phyloP scores from a whole-genome alignment of 495 filamentous ascomycete genomes.

The Chaetomium tenue region DNA sequence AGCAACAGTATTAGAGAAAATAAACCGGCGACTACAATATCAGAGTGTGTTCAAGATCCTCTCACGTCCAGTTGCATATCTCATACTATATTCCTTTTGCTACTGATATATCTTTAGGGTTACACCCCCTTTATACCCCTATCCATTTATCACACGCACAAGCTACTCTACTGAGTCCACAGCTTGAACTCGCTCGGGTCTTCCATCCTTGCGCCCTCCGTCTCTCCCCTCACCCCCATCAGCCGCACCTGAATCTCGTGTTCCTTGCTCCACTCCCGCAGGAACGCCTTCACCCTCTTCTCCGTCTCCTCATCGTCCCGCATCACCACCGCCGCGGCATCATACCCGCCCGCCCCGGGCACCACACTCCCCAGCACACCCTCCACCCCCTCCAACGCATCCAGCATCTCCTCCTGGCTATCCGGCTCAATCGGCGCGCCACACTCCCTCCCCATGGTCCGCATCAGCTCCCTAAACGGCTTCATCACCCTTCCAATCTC shows the following conservation, averaged over 20 bases:
- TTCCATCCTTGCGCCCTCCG: conserved; percentile 77
- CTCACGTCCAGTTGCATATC: too few relatives aligned
- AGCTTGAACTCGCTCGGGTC: conserved; percentile 57
- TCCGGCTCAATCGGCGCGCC: conserved; percentile 88
- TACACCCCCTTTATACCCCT: not conserved
- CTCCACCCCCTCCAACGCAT: conserved; percentile 65
- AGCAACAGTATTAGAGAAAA: not conserved
- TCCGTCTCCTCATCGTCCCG: conserved; percentile 69
- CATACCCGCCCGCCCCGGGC: conserved; percentile 90
- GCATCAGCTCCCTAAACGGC: conserved; percentile 54
- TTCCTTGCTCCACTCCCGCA: conserved; percentile 63
- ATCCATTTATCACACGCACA: not conserved
- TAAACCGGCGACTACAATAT: not conserved
- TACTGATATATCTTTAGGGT: too few relatives aligned
- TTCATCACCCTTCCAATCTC: conserved; percentile 41
- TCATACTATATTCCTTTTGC: too few relatives aligned
- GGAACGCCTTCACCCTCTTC: conserved; percentile 57
- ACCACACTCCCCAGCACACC: conserved; percentile 91
- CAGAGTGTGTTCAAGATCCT: not conserved
- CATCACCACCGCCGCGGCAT: conserved; percentile 81
- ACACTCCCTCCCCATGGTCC: conserved; percentile 69
- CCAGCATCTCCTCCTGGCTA: conserved; percentile 78
- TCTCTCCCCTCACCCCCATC: conserved; percentile 79
- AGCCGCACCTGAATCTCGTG: conserved; percentile 72
- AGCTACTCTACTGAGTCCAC: conserved; percentile 50